These are phyloP conservation scores for Syzygium jambos DNA, from an alignment of 345 rosid genomes.

Conservation along the genomic window DNA sequence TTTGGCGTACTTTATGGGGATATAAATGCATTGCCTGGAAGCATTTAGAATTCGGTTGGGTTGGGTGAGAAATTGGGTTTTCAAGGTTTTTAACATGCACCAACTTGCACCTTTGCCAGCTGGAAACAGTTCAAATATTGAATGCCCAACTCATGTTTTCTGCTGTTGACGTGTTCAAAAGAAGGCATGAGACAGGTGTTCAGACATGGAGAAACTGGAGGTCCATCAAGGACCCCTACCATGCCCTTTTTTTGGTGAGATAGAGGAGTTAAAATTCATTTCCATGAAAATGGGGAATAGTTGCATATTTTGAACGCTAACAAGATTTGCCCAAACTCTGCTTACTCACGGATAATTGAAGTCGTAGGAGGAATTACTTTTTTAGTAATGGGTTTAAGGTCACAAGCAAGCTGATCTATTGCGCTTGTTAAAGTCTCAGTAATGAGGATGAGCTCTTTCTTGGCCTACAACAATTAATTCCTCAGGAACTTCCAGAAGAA, in stretches of 20 bases:
- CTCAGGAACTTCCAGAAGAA: background rate
- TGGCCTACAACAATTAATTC: background rate
- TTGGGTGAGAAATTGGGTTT: background rate
- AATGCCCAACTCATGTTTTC: background rate
- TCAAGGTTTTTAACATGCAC: background rate
- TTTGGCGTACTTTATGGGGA: background rate
- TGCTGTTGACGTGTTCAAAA: background rate
- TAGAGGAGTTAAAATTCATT: background rate
- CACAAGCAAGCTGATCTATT: background rate
- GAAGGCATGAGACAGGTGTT: background rate
- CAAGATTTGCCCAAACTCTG: background rate
- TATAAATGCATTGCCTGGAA: background rate
- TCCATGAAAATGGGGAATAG: background rate
- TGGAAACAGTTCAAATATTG: background rate
- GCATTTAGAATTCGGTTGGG: constrained; percentile 28
- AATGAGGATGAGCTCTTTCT: background rate
- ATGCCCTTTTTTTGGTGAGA: background rate
- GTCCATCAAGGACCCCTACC: background rate
- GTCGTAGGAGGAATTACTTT: background rate
- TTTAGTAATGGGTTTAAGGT: background rate
- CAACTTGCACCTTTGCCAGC: background rate
- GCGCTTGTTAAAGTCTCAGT: background rate
- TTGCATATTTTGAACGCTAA: background rate
- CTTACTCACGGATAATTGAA: background rate
- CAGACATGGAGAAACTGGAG: background rate